These are phyloP conservation scores for Leavenworthia alabamica DNA, from an alignment of 345 rosid species.

Conservation along the genomic window DNA sequence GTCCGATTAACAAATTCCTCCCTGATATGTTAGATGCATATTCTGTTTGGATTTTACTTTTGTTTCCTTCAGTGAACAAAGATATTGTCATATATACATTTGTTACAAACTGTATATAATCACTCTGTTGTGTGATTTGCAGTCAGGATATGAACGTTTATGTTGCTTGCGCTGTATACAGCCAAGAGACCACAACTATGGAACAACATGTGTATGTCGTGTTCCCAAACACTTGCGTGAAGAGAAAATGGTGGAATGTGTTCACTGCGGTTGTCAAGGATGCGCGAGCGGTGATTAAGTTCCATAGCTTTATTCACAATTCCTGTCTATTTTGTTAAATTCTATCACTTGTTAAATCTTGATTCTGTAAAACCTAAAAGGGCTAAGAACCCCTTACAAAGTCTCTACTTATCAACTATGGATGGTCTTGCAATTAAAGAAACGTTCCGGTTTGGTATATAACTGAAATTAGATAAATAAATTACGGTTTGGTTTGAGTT, in stretches of 20 bases:
- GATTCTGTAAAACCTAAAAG: background rate
- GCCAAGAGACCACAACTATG: constrained; percentile 81
- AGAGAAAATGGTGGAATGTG: constrained; percentile 78
- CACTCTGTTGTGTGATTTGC: constrained; percentile 25
- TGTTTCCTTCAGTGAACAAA: background rate
- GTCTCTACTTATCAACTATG: background rate
- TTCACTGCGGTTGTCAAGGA: constrained; percentile 79
- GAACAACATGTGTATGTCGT: constrained; percentile 72
- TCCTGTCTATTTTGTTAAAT: background rate
- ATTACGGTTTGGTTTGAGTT: background rate
- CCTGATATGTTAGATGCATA: too few relatives aligned
- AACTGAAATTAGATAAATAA: background rate
- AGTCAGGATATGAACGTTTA: constrained; percentile 78
- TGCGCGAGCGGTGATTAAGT: constrained; percentile 71
- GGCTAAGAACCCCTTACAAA: background rate
- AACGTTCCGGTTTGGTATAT: constrained; percentile 14
- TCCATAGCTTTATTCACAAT: background rate
- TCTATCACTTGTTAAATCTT: constrained; percentile 5
- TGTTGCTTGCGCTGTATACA: constrained; percentile 86
- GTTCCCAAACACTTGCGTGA: constrained; percentile 75
- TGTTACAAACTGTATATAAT: background rate
- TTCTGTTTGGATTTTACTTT: background rate
- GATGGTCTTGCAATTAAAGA: constrained; percentile 1
- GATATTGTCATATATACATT: background rate
- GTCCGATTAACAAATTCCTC: background rate